A percentile compares a stretch with the other conserved stretches of the same genome.
Conservation (phyloP, 306 rosid species). For the Quercus bicolor region DNA sequence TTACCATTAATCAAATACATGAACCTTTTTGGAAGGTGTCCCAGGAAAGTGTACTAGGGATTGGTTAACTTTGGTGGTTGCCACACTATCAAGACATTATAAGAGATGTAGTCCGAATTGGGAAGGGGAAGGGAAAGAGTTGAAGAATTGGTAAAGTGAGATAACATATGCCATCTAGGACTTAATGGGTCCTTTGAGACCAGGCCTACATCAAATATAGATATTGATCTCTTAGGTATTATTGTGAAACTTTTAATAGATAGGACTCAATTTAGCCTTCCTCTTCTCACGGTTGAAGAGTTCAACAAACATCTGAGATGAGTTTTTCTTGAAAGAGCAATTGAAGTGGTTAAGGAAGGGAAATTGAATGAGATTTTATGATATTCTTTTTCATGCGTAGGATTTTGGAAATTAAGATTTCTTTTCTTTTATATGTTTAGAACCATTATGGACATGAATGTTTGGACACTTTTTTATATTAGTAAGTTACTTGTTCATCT, state of each 20-base stretch:
- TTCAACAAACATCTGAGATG: background rate
- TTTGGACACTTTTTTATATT: no score
- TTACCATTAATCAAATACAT: no score
- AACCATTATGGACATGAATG: background rate
- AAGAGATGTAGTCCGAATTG: no score
- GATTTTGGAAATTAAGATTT: background rate
- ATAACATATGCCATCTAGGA: background rate
- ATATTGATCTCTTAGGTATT: background rate
- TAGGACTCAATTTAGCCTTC: background rate
- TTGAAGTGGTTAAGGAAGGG: background rate
- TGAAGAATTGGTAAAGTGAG: background rate
- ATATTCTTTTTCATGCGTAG: background rate
- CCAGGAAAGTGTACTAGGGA: no score
- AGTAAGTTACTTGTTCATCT: no score
- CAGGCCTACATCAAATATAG: background rate
- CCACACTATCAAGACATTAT: no score
- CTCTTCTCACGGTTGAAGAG: background rate
- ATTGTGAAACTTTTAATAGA: background rate
- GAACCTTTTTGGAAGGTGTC: no score
- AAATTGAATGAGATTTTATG: background rate
- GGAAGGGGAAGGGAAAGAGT: no score
- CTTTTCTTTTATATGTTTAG: background rate
- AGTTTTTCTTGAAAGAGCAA: background rate
- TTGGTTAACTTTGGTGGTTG: no score
- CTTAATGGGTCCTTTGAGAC: background rate